Evolutionary conservation across 2,329 filamentous ascomycete species (phyloP), one percentile per base, ranked within the genome.

Genomic region (Rhinocladiella mackenziei): DNA sequence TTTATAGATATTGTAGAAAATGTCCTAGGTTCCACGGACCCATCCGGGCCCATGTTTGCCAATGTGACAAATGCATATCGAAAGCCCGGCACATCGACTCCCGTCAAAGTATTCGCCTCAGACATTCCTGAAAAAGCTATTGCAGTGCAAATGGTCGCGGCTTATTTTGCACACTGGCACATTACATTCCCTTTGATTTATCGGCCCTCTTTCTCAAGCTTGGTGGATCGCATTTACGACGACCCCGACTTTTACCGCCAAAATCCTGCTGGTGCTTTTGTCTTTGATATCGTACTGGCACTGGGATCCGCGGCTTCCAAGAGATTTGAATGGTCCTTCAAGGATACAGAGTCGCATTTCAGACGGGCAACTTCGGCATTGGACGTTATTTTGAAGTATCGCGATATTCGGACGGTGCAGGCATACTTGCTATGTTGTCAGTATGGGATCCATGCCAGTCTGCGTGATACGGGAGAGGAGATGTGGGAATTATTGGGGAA

Each of bases 281-380:
- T 69, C 1, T 60, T 72, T 28, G 62, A 72, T 45, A 70, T 72
- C 64, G 58, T 66, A 0, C 54, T 72, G 1, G 69, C 69, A 5
- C 71, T 71, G 25, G 65, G 65, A 1, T 69, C 63, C 0, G 62
- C 66, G 0, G 66, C 68, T 28, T 61, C 67, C 4, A 63, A 67
- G 48, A 71, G 70, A 48, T 66, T 67, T 36, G 65, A 71, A 25
- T 70, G 67, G 67, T 63, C 60, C 5, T 11, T 26, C 19, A 19
- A 23, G 14, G 33, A 36, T 11, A 36, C 33, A 3, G 33, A 36
- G 19, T 19, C 17, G 7, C 22, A 36, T 20, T 36, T 18, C 15
- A 36, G 17, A n/a, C 33, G 18, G n/a, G 33, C 33, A 3, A 19
- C 22, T 10, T 11, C 13, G 15, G 10, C 19, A 11, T 23, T 36